phyloP scores from a whole-genome alignment of 306 rosid species.

The Begonia masoniana region DNA sequence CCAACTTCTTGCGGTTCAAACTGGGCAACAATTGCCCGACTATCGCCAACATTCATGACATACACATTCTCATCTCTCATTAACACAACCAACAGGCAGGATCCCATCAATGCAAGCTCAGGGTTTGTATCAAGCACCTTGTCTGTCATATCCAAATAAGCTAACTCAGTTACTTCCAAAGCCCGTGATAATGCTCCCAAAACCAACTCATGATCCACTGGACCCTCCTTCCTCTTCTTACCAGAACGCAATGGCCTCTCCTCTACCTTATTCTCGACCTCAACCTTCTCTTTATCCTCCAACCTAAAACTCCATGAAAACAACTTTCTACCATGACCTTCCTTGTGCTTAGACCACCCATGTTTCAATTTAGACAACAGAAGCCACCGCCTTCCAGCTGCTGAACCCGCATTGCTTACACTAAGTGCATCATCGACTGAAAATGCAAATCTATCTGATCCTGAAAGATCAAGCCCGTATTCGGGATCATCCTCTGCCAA shows the following conservation, averaged over 20 bases:
- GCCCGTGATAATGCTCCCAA: conserved; percentile 72
- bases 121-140: conserved; percentile 66
- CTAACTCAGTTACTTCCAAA: conserved; percentile 57
- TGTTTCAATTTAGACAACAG: conserved; percentile 61
- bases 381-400: conserved; percentile 64
- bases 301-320: conserved; percentile 58
- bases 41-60: conserved; percentile 94
- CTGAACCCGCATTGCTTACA: conserved; percentile 71
- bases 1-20: conserved; percentile 42
- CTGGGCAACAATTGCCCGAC: conserved; percentile 73
- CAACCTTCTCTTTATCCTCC: conserved; percentile 55
- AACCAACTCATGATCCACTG: conserved; percentile 61
- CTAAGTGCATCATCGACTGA: conserved; percentile 79
- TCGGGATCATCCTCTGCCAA: conserved; percentile 68
- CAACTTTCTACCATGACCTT: conserved; percentile 37
- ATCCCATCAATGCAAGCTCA: conserved; percentile 87
- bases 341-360: conserved; percentile 72
- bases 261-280: conserved; percentile 39
- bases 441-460: conserved; percentile 89
- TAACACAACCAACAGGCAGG: conserved; percentile 65
- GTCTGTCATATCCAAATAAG: conserved; percentile 78
- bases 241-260: conserved; percentile 31
- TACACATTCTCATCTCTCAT: conserved; percentile 93
- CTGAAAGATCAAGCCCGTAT: conserved; percentile 84
- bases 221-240: conserved; percentile 67